Percentiles rank a stretch among this genome's conserved stretches.
phyloP scores from a whole-genome alignment of 2,329 filamentous ascomycete genomes.

The Penicillium paneum region DNA sequence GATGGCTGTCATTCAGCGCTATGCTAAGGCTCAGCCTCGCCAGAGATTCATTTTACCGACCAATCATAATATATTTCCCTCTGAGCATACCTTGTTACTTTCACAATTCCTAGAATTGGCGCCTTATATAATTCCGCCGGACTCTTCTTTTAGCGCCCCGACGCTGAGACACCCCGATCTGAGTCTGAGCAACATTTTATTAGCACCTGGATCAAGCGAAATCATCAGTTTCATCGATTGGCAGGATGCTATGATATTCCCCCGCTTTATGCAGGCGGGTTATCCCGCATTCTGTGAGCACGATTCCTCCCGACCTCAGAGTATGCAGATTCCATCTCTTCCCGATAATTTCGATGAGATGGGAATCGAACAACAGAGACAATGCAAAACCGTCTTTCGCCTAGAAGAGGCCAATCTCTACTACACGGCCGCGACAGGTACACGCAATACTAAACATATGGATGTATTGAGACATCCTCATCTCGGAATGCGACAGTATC shows the following conservation, averaged over 20 bases:
- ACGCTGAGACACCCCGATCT: slow-evolving; percentile 30
- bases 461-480: slow-evolving; percentile 21
- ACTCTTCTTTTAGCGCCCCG: slow-evolving; percentile 13
- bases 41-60: slow-evolving; percentile 29
- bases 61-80: slow-evolving; percentile 21
- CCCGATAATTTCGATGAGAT: slow-evolving; percentile 25
- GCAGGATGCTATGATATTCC: slow-evolving; percentile 28
- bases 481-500: slow-evolving; percentile 28
- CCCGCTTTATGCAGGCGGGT: slow-evolving; percentile 26
- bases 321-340: slow-evolving; percentile 24
- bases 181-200: slow-evolving; percentile 27
- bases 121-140: slow-evolving; percentile 16
- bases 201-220: slow-evolving; percentile 24
- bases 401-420: slow-evolving; percentile 25
- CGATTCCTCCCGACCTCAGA: slow-evolving; percentile 23
- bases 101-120: slow-evolving; percentile 24
- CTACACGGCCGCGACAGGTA: slow-evolving; percentile 27
- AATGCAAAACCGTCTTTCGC: slow-evolving; percentile 19
- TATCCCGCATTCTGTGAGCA: slow-evolving; percentile 30
- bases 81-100: slow-evolving; percentile 25
- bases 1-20: slow-evolving; percentile 16
- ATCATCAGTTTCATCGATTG: slow-evolving; percentile 29
- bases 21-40: slow-evolving; percentile 27
- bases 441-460: slow-evolving; percentile 25
- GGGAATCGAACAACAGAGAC: slow-evolving; percentile 18